phyloP scores from a whole-genome alignment of 371 early-diverging fungal species.

The Saksenaea vasiformis region DNA sequence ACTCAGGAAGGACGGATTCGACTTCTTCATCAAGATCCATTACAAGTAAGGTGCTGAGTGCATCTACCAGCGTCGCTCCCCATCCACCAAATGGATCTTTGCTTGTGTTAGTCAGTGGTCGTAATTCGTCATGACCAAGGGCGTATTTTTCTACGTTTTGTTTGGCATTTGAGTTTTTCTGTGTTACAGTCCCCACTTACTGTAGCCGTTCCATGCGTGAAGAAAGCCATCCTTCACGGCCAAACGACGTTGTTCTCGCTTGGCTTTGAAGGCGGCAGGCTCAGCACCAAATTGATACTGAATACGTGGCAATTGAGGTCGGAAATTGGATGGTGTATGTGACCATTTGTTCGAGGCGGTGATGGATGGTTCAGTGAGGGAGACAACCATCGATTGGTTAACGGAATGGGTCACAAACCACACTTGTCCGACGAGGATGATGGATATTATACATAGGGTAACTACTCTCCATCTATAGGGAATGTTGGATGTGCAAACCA shows the following conservation, averaged over 20 bases:
- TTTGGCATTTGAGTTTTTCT: background rate
- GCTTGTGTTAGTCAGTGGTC: constrained; percentile 41
- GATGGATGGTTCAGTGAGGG: constrained; percentile 17
- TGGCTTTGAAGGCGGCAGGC: constrained; percentile 12
- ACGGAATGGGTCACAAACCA: constrained; percentile 17
- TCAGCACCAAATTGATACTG: constrained; percentile 18
- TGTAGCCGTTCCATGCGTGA: constrained; percentile 7
- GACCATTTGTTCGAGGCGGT: constrained; percentile 6
- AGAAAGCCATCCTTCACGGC: constrained; percentile 32
- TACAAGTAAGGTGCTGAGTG: constrained; percentile 78
- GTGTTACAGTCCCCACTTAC: background rate
- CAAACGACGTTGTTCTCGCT: constrained; percentile 28
- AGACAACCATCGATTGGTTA: constrained; percentile 13
- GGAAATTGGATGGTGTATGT: background rate
- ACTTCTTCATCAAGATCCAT: constrained; percentile 79
- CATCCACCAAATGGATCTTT: constrained; percentile 76
- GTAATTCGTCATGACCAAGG: constrained; percentile 61
- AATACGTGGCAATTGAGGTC: constrained; percentile 12
- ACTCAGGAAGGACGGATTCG: constrained; percentile 55
- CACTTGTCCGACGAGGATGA: background rate
- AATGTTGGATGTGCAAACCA: constrained; percentile 1
- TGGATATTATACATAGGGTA: background rate
- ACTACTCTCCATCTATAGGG: constrained; percentile 16
- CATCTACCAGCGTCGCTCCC: constrained; percentile 79
- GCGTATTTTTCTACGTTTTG: constrained; percentile 41